A percentile compares a stretch with the other conserved stretches of the same genome.
These are phyloP conservation scores for Jaminaea rosea DNA, from an alignment of 1,284 basidiomycete genomes.

Conservation along the genomic window DNA sequence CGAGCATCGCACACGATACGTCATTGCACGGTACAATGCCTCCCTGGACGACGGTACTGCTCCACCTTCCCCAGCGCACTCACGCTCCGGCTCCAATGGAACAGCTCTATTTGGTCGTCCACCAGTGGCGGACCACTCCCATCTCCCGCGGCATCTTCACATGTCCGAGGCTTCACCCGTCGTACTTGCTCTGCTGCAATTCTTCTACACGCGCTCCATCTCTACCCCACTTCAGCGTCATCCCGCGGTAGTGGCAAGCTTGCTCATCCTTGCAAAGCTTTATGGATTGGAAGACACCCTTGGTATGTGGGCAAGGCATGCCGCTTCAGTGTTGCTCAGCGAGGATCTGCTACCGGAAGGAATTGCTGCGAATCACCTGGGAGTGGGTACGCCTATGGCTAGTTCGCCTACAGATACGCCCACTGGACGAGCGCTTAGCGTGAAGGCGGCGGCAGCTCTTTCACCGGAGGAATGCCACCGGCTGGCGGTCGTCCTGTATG, in stretches of 20 bases:
- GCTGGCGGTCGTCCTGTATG: conserved; percentile 79
- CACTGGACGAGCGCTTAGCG: too few relatives aligned
- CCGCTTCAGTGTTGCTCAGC: conserved; percentile 59
- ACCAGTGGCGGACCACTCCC: conserved; percentile 54
- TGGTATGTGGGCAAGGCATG: conserved; percentile 71
- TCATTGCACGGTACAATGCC: too few relatives aligned
- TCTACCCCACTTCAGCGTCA: conserved; percentile 81
- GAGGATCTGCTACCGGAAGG: conserved; percentile 24
- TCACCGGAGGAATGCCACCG: conserved; percentile 60
- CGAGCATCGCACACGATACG: too few relatives aligned
- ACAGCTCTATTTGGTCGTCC: too few relatives aligned
- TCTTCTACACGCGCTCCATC: conserved; percentile 77
- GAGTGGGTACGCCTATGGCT: too few relatives aligned
- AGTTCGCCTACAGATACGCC: neutral
- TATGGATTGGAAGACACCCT: conserved; percentile 67
- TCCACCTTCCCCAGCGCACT: too few relatives aligned
- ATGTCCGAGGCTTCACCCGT: conserved; percentile 83
- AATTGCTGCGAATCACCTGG: too few relatives aligned
- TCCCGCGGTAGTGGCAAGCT: conserved; percentile 74
- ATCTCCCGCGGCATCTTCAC: conserved; percentile 67
- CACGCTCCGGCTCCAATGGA: too few relatives aligned
- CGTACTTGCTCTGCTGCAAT: conserved; percentile 78
- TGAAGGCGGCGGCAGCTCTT: neutral
- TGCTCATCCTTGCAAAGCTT: conserved; percentile 72
- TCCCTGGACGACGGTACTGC: too few relatives aligned